Evolutionary conservation across 2,329 filamentous ascomycete genomes (phyloP).

Genomic region (Lasiodiplodia hormozganensis): DNA sequence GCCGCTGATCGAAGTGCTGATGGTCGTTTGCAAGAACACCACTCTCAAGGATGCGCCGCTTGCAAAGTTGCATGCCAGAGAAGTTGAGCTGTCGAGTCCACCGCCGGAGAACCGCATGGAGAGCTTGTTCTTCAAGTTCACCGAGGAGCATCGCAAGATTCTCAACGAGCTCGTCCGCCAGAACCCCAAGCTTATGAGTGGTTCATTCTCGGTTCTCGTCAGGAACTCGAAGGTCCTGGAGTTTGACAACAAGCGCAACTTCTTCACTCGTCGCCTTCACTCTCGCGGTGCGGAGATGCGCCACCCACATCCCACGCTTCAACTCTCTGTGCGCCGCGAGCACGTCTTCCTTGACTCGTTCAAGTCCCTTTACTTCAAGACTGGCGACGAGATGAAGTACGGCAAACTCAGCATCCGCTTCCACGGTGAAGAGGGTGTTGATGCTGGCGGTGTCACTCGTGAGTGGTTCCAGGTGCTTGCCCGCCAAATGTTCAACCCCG

Average conservation of each 20-base stretch:
- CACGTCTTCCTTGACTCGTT: constrained; percentile 98
- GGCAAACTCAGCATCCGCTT: constrained; percentile 98
- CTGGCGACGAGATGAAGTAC: constrained; percentile 96
- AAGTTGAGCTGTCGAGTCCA: constrained; percentile 77
- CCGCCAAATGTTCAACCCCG: constrained; percentile 98
- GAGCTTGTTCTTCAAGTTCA: constrained; percentile 94
- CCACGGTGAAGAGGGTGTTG: constrained; percentile 95
- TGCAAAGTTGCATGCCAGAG: constrained; percentile 58
- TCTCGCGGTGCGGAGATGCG: constrained; percentile 73
- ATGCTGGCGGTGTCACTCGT: constrained; percentile 94
- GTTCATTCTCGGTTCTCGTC: constrained; percentile 92
- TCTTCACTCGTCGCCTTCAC: constrained; percentile 94
- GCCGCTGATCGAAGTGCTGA: constrained; percentile 92
- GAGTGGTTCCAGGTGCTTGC: constrained; percentile 99
- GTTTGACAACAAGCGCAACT: constrained; percentile 99
- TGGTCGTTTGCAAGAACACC: constrained; percentile 99
- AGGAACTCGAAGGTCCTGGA: constrained; percentile 99
- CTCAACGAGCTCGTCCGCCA: constrained; percentile 97
- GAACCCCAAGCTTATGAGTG: constrained; percentile 98
- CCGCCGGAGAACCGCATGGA: constrained; percentile 83
- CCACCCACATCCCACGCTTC: constrained; percentile 76
- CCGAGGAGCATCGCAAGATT: constrained; percentile 95
- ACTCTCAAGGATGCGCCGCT: constrained; percentile 72
- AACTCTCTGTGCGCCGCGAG: constrained; percentile 88
- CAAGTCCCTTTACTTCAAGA: constrained; percentile 97